These are phyloP conservation scores for Ophiostoma ulmi DNA, from an alignment of 2,329 filamentous ascomycete genomes.

Conservation along the genomic window DNA sequence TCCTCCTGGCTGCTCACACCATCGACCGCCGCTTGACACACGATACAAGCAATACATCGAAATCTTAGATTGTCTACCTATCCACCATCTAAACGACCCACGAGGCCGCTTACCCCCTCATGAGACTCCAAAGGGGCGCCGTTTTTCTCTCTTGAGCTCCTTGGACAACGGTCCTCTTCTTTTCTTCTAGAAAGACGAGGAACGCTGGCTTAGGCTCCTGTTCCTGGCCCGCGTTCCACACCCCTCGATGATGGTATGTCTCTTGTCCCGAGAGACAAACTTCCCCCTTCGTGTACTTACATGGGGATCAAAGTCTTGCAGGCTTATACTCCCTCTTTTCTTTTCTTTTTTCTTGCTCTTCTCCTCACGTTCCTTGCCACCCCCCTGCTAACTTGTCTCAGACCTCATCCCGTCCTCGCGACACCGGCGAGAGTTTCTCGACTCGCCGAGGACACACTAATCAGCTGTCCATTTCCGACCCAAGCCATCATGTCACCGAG, in stretches of 20 bases:
- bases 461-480: constrained; percentile 70
- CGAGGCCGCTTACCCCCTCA: constrained; percentile 12
- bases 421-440: constrained; percentile 53
- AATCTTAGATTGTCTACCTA: neutral
- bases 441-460: constrained; percentile 54
- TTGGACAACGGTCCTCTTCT: neutral
- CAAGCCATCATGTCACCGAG: constrained; percentile 90
- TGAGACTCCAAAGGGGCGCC: constrained; percentile 6
- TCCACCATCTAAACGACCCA: neutral
- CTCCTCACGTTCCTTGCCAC: neutral
- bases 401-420: constrained; percentile 56
- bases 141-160: neutral
- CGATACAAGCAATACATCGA: neutral
- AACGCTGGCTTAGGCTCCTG: constrained; percentile 25
- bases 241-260: constrained; percentile 29
- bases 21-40: neutral
- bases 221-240: constrained; percentile 21
- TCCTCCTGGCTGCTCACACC: neutral
- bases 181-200: constrained; percentile 16
- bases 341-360: neutral
- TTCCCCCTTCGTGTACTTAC: neutral
- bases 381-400: constrained; percentile 30
- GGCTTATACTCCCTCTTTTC: neutral
- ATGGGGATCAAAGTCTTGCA: neutral
- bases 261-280: neutral